A percentile compares a stretch with the other conserved stretches of the same genome.
Evolutionary conservation across 2,329 filamentous ascomycete species (phyloP).

Genomic region (Pestalotiopsis sp.): DNA sequence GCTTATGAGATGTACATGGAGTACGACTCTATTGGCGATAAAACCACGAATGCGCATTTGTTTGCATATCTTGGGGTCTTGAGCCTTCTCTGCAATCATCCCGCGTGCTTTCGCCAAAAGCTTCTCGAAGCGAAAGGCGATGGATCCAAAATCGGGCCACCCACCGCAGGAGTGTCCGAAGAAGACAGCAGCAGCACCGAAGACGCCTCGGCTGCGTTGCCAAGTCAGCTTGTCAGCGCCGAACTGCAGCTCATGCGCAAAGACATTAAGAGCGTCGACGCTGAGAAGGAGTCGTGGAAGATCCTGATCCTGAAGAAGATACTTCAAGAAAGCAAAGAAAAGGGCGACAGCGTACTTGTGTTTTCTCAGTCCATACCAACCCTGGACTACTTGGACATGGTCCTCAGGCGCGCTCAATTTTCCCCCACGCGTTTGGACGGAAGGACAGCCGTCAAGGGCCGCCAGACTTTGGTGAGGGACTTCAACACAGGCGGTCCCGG

Average conservation of each 20-base stretch:
- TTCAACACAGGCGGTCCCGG: conserved; percentile 66
- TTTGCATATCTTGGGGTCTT: conserved; percentile 44
- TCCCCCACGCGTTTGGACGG: conserved; percentile 70
- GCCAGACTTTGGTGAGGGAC: conserved; percentile 65
- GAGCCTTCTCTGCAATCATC: conserved; percentile 55
- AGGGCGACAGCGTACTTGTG: conserved; percentile 75
- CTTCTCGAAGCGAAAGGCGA: conserved; percentile 26
- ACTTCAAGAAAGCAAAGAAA: conserved; percentile 61
- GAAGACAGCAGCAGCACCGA: conserved; percentile 15
- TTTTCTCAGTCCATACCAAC: conserved; percentile 76
- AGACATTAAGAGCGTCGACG: conserved; percentile 35
- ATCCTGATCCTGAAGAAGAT: conserved; percentile 69
- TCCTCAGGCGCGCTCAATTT: conserved; percentile 53
- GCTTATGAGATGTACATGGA: conserved; percentile 60
- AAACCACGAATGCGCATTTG: conserved; percentile 18
- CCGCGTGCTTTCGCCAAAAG: conserved; percentile 46
- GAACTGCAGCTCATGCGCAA: conserved; percentile 37
- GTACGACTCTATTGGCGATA: conserved; percentile 14
- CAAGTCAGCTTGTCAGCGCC: conserved; percentile 29
- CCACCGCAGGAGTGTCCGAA: background rate
- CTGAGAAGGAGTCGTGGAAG: conserved; percentile 66
- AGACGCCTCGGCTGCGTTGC: conserved; percentile 22
- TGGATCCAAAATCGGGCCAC: background rate
- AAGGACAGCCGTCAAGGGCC: conserved; percentile 51
- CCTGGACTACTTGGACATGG: conserved; percentile 66